Conservation (phyloP, 768 basidiomycete genomes). For the Mycena rebaudengoi region DNA sequence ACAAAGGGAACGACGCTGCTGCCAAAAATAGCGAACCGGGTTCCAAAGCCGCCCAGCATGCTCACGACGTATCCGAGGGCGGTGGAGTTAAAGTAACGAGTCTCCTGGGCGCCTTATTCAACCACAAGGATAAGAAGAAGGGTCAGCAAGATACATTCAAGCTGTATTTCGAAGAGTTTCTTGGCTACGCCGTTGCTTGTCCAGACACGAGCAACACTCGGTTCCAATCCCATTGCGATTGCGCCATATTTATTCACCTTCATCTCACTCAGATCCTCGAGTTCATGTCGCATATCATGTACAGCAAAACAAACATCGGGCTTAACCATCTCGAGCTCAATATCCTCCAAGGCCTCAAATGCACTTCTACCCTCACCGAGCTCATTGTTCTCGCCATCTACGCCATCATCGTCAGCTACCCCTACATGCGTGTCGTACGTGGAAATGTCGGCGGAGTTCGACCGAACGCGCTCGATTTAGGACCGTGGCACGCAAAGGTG, state of each 20-base stretch:
- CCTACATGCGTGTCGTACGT: constrained; percentile 26
- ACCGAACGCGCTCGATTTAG: constrained; percentile 36
- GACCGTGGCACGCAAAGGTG: constrained; percentile 32
- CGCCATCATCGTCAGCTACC: not conserved
- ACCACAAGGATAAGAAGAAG: constrained; percentile 45
- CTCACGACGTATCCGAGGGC: constrained; percentile 27
- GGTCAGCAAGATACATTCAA: constrained; percentile 41
- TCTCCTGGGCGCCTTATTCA: constrained; percentile 40
- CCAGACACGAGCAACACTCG: constrained; percentile 48
- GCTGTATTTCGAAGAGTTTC: constrained; percentile 27
- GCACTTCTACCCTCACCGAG: constrained; percentile 34
- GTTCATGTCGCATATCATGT: constrained; percentile 37
- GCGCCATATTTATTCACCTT: constrained; percentile 33
- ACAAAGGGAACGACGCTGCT: constrained; percentile 34
- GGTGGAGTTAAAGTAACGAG: constrained; percentile 34
- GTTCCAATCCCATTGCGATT: constrained; percentile 42
- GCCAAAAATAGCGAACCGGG: not conserved
- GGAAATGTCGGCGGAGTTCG: constrained; percentile 1
- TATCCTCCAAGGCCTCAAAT: constrained; percentile 30
- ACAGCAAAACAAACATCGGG: constrained; percentile 36
- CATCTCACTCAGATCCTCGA: constrained; percentile 30
- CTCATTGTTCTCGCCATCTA: not conserved
- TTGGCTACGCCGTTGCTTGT: constrained; percentile 35
- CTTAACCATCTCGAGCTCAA: constrained; percentile 49
- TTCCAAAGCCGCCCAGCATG: constrained; percentile 17